Base-by-base conservation (phyloP, 345 rosid species). In the Eucalyptus virginea region DNA sequence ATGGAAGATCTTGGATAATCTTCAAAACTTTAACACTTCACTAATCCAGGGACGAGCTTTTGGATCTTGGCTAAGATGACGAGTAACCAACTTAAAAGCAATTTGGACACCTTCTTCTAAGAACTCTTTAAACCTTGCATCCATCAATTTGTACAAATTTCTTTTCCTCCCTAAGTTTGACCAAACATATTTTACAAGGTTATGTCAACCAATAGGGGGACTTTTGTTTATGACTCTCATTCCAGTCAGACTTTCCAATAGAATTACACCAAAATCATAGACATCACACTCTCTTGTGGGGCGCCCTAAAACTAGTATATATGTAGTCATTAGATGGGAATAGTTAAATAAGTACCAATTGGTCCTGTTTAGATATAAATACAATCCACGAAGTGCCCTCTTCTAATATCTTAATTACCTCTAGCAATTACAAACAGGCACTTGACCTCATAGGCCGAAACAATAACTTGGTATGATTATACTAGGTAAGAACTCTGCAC, bases 41-140 rank as follows among this genome's bases (percentile, higher is more conserved):
- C 95, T 95, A 97, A 96, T 96, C 86, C 91, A 92, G 6, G 99
- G 99, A 91, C 97, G 91, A 90, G 93, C 92, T 93, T 95, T 97
- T 12, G 98, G 98, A 91, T 97, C 99, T 86, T 95, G 93, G 94
- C 96, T 95, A 86, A 96, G 98, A 89, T 96, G 96, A 47, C 92
- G 96, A 3, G 96, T 94, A 10, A 98, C 96, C 51, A 96, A 90
- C 90, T 96, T 97, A 51, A 95, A 90, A 30, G 98, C 96, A 89
- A 95, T 96, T 91, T 95, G 98, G 87, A 96, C 95, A 60, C 95
- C 99, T 87, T 96, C 50, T 48, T 49, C 94, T 2, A 98, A 96
- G 92, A 94, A 96, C 92, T 98, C 97, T 86, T 96, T 98, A 96
- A 49, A 95, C 30, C 98, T 98, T 88, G 99, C 96, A 86, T 96